Conservation (phyloP, 1,139 yeast genomes). For the Scheffersomyces parashehatae region DNA sequence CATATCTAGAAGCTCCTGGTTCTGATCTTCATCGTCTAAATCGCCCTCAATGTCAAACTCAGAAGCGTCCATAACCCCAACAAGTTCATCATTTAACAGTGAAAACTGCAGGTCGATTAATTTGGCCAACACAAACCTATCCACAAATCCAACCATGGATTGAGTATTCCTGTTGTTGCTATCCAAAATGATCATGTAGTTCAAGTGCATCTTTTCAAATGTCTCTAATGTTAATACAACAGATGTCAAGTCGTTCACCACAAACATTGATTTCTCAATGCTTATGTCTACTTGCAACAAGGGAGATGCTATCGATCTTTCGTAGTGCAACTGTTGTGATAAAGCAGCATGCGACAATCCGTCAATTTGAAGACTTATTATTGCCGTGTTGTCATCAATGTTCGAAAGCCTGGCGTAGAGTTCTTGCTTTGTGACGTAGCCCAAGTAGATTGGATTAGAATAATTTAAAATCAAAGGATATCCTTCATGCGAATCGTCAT, state of each 20-base stretch:
- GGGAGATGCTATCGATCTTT: conserved; percentile 14
- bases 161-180: conserved; percentile 15
- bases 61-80: conserved; percentile 3
- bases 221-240: conserved; percentile 37
- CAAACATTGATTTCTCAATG: conserved; percentile 77
- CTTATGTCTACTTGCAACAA: conserved; percentile 58
- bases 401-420: conserved; percentile 16
- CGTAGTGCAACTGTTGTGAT: conserved; percentile 28
- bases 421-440: conserved; percentile 37
- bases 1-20: conserved; percentile 9
- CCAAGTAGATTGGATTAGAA: conserved; percentile 30
- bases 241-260: conserved; percentile 36
- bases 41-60: conserved; percentile 18
- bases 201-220: conserved; percentile 43
- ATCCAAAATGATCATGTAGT: conserved; percentile 33
- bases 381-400: conserved; percentile 9
- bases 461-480: conserved; percentile 38
- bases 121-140: conserved; percentile 36
- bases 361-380: conserved; percentile 27
- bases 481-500: conserved; percentile 44
- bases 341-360: conserved; percentile 18
- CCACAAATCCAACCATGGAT: conserved; percentile 42
- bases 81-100: conserved; percentile 17
- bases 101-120: conserved; percentile 32
- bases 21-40: conserved; percentile 14